A percentile compares a stretch with the other conserved stretches of the same genome.
phyloP scores from a whole-genome alignment of 2,329 filamentous ascomycete species.

The Scortechinia acanthostroma region DNA sequence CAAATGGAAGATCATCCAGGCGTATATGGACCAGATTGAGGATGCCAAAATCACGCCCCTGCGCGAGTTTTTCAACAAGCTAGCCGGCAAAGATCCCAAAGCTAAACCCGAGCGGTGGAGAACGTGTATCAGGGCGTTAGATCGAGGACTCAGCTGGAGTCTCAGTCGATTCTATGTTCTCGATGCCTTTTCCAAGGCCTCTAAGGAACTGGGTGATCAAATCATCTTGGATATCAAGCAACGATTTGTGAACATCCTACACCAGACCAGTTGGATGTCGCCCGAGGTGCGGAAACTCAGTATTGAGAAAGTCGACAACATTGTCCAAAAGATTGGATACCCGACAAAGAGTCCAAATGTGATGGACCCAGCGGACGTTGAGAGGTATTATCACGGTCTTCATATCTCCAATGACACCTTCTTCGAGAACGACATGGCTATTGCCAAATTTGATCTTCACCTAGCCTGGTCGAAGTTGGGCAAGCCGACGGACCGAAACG shows the following conservation, averaged over 20 bases:
- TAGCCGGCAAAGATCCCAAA: conserved; percentile 54
- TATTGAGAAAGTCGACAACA: conserved; percentile 59
- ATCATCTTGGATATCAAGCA: conserved; percentile 67
- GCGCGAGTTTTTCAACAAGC: conserved; percentile 47
- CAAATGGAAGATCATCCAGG: conserved; percentile 53
- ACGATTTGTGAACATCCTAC: conserved; percentile 37
- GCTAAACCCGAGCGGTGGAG: conserved; percentile 60
- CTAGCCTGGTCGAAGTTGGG: conserved; percentile 48
- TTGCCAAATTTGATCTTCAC: conserved; percentile 35
- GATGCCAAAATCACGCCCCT: conserved; percentile 52
- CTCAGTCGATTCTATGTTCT: conserved; percentile 67
- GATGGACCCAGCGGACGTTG: conserved; percentile 43
- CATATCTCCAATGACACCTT: conserved; percentile 39
- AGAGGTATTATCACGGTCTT: conserved; percentile 45
- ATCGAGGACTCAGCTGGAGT: conserved; percentile 57
- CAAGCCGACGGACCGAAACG: conserved; percentile 49
- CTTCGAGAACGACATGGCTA: conserved; percentile 48
- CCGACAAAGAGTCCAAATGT: conserved; percentile 56
- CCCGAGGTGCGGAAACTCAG: conserved; percentile 48
- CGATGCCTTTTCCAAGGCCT: conserved; percentile 58
- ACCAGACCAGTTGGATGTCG: conserved; percentile 58
- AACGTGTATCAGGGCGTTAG: conserved; percentile 50
- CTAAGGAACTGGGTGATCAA: conserved; percentile 59
- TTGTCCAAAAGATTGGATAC: conserved; percentile 64
- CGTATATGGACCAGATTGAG: conserved; percentile 43